Base-by-base conservation (phyloP, 768 basidiomycete species). In the Collybiopsis luxurians region DNA sequence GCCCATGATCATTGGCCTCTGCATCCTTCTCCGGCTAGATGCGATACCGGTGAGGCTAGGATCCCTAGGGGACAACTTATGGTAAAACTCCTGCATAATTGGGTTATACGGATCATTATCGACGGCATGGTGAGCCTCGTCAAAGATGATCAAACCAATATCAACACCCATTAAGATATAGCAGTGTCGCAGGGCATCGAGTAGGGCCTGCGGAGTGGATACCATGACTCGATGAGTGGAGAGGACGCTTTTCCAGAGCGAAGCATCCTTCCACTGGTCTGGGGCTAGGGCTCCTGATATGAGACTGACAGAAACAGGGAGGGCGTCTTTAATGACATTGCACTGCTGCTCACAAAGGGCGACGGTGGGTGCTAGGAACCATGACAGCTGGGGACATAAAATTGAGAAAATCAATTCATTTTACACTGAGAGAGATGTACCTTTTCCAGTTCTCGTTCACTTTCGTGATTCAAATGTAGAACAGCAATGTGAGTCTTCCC, bases 301-400 rank as follows among this genome's bases (percentile, higher is more conserved):
- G 15, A 87, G 69, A 6, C 87, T 87, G 11, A 87, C 87, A 1
- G 81, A 74, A 1, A 82, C 82, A 0, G 86, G n/a, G 19, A 90
- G 75, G 7, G 79, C 76, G 2, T 64, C 65, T 43, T 75, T 62
- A 50, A 92, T 87, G 15, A 87, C 87, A 3, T n/a, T n/a, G n/a
- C n/a, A n/a, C n/a, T n/a, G n/a, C n/a, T n/a, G n/a, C n/a, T 84
- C 77, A 61, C 88, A 89, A 2, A 92, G 73, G 0, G 89, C n/a
- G n/a, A 90, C 89, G 0, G 90, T 91, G 0, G 90, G 90, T 0
- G 88, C 87, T 12, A 91, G 66, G 64, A 92, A 92, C 90, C 90
- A 92, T 0, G 83, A 88, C 4, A 88, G 71, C 89, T 91, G 59
- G 15, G n/a, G 40, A 13, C 17, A 17, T 5, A 17, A 4, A 50